Base-by-base conservation (phyloP, 768 basidiomycete species). In the Boletus coccyginus region DNA sequence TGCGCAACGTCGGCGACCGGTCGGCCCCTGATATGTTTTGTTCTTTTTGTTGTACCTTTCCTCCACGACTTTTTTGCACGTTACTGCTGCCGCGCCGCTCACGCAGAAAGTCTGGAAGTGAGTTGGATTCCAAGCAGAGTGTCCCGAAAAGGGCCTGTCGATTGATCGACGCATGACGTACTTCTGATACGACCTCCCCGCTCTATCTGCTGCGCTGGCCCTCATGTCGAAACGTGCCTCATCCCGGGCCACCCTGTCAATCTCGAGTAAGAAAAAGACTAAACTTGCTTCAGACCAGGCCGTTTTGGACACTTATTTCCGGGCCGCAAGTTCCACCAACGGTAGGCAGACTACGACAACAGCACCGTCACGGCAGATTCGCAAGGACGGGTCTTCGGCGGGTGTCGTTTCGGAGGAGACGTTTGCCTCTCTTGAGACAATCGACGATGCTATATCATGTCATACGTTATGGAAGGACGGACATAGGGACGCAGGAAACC, bases 161-260 rank as follows among this genome's bases (percentile, higher is more conserved):
- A 57, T 38, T 61, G 66, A 67, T 67, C 66, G 66, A 69, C 66
- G 58, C 45, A 61, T 67, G 66, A 67, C 66, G 66, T 67, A 69
- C 55, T 40, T 42, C 38, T 57, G 48, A 55, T 58, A 57, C 27
- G 59, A 38, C 49, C 39, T 29, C 47, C 42, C 61, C 64, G 61
- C 58, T 50, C 61, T 58, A 54, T 46, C 40, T 33, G 55, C 62
- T 35, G 5, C 29, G 33, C 17, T 48, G n/a, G 29, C 44, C 49
- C 10, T 27, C 64, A 67, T 67, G 66, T 61, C 67, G 38, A 66
- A 66, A 40, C 58, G 61, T 33, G 19, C 55, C 13, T 39, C 56
- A 12, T 43, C 62, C 21, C 21, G 21, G 21, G 21, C 21, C 40
- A 47, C 56, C 41, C 51, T 57, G 9, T 58, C 62, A 9, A 10